Evolutionary conservation across 805 yeast genomes (phyloP).

Genomic region (Myxozyma mucilagina): DNA sequence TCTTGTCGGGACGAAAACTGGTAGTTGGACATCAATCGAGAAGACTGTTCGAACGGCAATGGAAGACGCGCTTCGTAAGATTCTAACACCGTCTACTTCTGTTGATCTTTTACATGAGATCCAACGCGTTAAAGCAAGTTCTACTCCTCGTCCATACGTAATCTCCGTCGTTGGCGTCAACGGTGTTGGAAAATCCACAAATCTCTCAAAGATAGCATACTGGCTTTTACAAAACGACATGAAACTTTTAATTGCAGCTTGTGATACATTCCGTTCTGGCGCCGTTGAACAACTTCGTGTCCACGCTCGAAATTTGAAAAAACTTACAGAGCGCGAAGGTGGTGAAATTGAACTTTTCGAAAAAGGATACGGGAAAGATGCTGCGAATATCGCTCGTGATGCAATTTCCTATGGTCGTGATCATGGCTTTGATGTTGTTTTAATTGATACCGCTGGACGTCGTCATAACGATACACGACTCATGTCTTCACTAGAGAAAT

Average conservation of each 20-base stretch:
- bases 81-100: constrained; percentile 89
- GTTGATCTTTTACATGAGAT: constrained; percentile 84
- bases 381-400: constrained; percentile 87
- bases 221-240: constrained; percentile 92
- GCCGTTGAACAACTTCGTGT: constrained; percentile 97
- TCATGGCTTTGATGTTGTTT: constrained; percentile 74
- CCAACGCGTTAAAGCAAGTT: constrained; percentile 40
- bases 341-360: constrained; percentile 75
- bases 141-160: constrained; percentile 68
- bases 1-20: constrained; percentile 70
- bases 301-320: constrained; percentile 81
- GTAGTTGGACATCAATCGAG: constrained; percentile 71
- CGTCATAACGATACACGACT: constrained; percentile 91
- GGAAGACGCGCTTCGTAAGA: constrained; percentile 60
- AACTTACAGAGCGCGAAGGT: constrained; percentile 56
- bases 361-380: constrained; percentile 98
- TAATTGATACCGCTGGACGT: constrained; percentile 97
- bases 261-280: constrained; percentile 97
- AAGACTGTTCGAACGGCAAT: constrained; percentile 62
- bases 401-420: constrained; percentile 79
- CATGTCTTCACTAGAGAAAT: constrained; percentile 93
- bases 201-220: constrained; percentile 88
- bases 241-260: constrained; percentile 87
- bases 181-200: constrained; percentile 97
- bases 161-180: constrained; percentile 96